A percentile compares a stretch with the other conserved stretches of the same genome.
These are phyloP conservation scores for Helminthosporium solani DNA, from an alignment of 2,329 filamentous ascomycete species.

Conservation along the genomic window DNA sequence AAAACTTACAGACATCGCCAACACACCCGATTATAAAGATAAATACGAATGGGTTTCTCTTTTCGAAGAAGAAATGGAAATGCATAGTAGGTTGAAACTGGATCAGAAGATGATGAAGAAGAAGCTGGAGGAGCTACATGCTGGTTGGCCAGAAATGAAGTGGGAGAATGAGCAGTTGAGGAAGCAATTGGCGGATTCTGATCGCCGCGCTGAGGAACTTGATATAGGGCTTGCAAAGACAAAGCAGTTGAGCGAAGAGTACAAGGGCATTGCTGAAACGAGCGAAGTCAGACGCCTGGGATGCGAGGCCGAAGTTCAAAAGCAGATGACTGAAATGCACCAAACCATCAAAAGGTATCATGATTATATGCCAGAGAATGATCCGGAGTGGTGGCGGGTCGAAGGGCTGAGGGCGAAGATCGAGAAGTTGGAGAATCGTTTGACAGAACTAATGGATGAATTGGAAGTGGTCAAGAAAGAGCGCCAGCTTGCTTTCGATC, in stretches of 20 bases:
- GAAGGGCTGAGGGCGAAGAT: not conserved
- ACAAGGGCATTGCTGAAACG: not conserved
- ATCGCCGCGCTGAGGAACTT: not conserved
- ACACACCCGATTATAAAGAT: not conserved
- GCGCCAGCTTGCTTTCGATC: not conserved
- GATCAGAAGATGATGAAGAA: not conserved
- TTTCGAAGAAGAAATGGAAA: not conserved
- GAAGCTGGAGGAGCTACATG: not conserved
- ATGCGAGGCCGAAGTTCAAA: not conserved
- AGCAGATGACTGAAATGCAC: not conserved
- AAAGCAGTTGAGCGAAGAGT: not conserved
- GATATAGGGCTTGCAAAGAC: not conserved
- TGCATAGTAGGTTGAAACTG: too few species aligned
- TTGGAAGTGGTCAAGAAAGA: slow-evolving; percentile 1
- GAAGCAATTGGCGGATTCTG: not conserved
- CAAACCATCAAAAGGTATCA: not conserved
- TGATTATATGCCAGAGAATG: not conserved
- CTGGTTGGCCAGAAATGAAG: not conserved
- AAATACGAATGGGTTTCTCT: not conserved
- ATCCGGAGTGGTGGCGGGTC: not conserved
- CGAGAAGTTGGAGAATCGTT: not conserved
- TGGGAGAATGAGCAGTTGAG: not conserved
- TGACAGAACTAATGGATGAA: not conserved
- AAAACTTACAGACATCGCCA: not conserved
- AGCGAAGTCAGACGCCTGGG: not conserved